Evolutionary conservation across 306 rosid genomes (phyloP).

Genomic region (Cicer pinnatifidum): DNA sequence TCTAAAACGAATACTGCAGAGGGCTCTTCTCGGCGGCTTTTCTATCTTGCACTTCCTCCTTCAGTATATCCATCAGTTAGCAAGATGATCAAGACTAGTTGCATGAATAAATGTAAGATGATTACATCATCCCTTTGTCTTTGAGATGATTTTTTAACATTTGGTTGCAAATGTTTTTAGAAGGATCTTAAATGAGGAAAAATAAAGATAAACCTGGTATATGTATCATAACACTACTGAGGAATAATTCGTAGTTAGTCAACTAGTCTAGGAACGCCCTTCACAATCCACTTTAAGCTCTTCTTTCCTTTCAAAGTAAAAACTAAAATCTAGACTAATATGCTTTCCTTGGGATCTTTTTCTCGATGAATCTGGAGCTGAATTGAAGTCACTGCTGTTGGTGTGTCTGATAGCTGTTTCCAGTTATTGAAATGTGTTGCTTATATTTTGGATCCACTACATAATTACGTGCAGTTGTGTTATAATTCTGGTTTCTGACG

Average conservation of each 20-base stretch:
- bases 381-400: conserved; percentile 33
- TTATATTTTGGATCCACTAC: conserved; percentile 26
- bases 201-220: conserved; percentile 24
- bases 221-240: conserved; percentile 13
- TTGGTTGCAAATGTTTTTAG: conserved; percentile 17
- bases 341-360: conserved; percentile 24
- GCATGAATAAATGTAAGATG: conserved; percentile 88
- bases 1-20: conserved; percentile 53
- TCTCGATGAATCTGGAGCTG: conserved; percentile 11
- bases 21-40: conserved; percentile 86
- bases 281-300: conserved; percentile 7
- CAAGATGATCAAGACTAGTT: conserved; percentile 78
- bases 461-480: neutral
- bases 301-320: neutral
- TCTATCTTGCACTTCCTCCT: conserved; percentile 99
- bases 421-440: neutral
- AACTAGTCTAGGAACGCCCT: conserved; percentile 14
- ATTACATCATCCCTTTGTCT: conserved; percentile 41
- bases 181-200: conserved; percentile 1
- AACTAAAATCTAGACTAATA: conserved; percentile 15
- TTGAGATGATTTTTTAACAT: neutral
- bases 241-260: conserved; percentile 4
- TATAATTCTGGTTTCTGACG: conserved; percentile 1
- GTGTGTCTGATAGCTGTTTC: conserved; percentile 16
- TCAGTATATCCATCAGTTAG: conserved; percentile 94